Evolutionary conservation across 768 basidiomycete genomes (phyloP), one percentile per base, ranked within the genome.

Genomic region (Mycena filopes): DNA sequence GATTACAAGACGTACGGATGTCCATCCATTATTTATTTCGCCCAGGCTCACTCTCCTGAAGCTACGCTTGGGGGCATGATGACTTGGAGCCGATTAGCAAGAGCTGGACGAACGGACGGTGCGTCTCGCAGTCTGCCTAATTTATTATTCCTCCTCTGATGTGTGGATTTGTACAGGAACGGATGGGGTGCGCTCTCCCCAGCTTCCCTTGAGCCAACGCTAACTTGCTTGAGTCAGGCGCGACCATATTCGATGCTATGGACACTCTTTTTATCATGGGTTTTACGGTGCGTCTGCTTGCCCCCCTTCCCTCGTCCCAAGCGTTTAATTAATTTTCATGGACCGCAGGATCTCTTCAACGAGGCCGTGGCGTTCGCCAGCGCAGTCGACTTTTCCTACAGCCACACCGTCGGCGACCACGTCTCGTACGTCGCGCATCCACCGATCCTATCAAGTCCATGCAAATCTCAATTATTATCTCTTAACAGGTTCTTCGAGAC

Each of bases 401-500:
- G 55, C 20, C 54, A 64, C 38, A 64, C 63, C 28, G 63, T 50
- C 21, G 63, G 54, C 55, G 55, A 57, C 40, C 55, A 64, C 36
- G 47, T 50, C 26, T 64, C 55, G 63, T 56, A 54, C 47, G 55
- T 57, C 28, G 15, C n/a, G 25, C n/a, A 45, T 21, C 25, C 26
- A 33, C 36, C 3, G 0, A 53, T 47, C 28, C 48, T n/a, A n/a
- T 25, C n/a, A 20, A 29, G 43, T 12, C 28, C n/a, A n/a, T n/a
- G 51, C 26, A 15, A 26, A 50, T 57, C 54, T 64, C 47, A 56
- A 7, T 55, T 2, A 10, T 45, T 29, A 41, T 43, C 28, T 29
- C 26, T 25, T 36, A 36, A 36, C 60, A 64, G 63, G 31, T 84
- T 86, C 72, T 87, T 86, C 58, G 86, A 91, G 78, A 90, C 88